Evolutionary conservation across 2,329 filamentous ascomycete species (phyloP).

Genomic region (Ophiostoma fasciatum): DNA sequence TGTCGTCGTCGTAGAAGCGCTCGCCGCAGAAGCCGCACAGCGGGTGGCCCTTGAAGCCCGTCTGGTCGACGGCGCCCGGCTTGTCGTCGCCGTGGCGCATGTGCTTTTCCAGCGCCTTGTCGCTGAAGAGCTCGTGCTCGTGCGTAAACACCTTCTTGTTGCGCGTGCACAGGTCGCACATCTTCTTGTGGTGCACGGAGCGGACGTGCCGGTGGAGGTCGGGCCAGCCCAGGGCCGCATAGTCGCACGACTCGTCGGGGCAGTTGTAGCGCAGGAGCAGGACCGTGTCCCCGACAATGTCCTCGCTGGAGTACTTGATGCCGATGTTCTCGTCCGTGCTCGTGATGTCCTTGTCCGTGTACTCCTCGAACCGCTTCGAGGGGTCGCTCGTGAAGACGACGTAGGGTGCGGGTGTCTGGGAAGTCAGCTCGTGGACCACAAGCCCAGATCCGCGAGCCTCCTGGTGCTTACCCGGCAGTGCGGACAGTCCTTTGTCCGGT

Average conservation of each 20-base stretch:
- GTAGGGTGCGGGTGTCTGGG: conserved; percentile 50
- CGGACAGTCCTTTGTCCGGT: conserved; percentile 94
- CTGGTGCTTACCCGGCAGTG: conserved; percentile 61
- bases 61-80: conserved; percentile 80
- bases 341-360: conserved; percentile 54
- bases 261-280: conserved; percentile 89
- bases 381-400: conserved; percentile 87
- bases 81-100: conserved; percentile 85
- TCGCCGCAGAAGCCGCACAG: conserved; percentile 85
- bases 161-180: conserved; percentile 79
- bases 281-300: conserved; percentile 83
- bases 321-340: conserved; percentile 74
- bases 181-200: conserved; percentile 66
- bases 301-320: conserved; percentile 76
- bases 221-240: conserved; percentile 56
- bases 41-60: conserved; percentile 89
- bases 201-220: conserved; percentile 62
- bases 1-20: conserved; percentile 91
- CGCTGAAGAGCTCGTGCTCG: conserved; percentile 84
- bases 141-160: conserved; percentile 99
- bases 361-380: conserved; percentile 76
- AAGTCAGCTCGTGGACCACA: not conserved
- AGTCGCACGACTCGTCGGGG: conserved; percentile 65
- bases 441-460: no score
- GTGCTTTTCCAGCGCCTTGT: conserved; percentile 67